phyloP scores from a whole-genome alignment of 352 stramenopile genomes.

The Pythium oligandrum region DNA sequence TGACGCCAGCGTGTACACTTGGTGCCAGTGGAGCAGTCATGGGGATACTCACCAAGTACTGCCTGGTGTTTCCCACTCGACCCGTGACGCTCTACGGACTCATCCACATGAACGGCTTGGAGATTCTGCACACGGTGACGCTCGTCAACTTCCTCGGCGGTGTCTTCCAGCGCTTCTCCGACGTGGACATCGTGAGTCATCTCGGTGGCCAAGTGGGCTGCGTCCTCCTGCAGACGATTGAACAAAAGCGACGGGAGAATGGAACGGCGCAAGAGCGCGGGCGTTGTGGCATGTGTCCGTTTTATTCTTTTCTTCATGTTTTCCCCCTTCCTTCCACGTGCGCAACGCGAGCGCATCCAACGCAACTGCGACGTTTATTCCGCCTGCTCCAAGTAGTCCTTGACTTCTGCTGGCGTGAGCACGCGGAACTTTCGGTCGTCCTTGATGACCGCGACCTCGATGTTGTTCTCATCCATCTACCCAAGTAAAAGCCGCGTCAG shows the following conservation, averaged over 20 bases:
- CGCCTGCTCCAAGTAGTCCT: slow-evolving; percentile 99
- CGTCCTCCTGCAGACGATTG: slow-evolving; percentile 36
- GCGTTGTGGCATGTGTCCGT: no score
- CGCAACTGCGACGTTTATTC: slow-evolving; percentile 68
- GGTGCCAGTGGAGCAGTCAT: slow-evolving; percentile 79
- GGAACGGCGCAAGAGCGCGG: no score
- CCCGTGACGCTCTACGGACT: slow-evolving; percentile 34
- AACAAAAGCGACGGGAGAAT: background rate
- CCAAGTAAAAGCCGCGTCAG: slow-evolving; percentile 15
- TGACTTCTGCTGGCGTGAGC: slow-evolving; percentile 96
- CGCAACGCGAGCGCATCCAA: no score
- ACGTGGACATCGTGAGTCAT: slow-evolving; percentile 74
- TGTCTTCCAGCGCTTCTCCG: slow-evolving; percentile 30
- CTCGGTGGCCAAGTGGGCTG: slow-evolving; percentile 59
- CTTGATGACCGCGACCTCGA: slow-evolving; percentile 97
- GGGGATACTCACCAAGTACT: slow-evolving; percentile 74
- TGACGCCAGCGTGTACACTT: slow-evolving; percentile 63
- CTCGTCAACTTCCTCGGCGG: slow-evolving; percentile 63
- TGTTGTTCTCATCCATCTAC: slow-evolving; percentile 98
- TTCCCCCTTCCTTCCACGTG: no score
- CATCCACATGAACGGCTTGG: slow-evolving; percentile 43
- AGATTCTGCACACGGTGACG: slow-evolving; percentile 51
- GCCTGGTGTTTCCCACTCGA: slow-evolving; percentile 59
- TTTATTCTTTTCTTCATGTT: no score
- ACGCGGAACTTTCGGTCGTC: slow-evolving; percentile 96